Base-by-base conservation (phyloP, 208 protist genomes). In the Trypanosoma boissoni region DNA sequence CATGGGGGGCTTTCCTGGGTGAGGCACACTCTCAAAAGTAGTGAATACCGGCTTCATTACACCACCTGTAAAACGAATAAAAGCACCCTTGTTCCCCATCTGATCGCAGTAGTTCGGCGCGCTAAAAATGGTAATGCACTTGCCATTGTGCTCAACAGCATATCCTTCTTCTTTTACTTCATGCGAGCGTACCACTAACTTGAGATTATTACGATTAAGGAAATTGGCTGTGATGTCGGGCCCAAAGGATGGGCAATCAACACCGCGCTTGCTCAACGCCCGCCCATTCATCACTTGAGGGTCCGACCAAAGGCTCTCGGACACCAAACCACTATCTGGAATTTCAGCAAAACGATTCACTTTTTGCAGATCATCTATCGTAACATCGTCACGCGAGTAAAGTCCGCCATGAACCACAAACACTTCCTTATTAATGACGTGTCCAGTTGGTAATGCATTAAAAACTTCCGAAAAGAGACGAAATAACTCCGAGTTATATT, bases 41-140 rank as follows among this genome's bases (percentile, higher is more conserved):
- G 82, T 91, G 62, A 82, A 91, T 58, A 80, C 76, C 0, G 89
- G 89, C 55, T 83, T 58, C 82, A 93, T 84, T 20, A 70, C 66
- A 20, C 81, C 81, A 14, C 85, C 86, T 2, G 76, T 94, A 56
- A 96, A 87, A 52, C 83, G 86, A 31, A 97, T 83, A 45, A 91
- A 92, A 26, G 91, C 88, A 8, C 88, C 91, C 62, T 92, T 92
- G 75, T 97, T 97, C 24, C 87, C 88, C 81, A 97, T 92, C 62
- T 97, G 88, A 62, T 98, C 97, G 78, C 98, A 99, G 81, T 99
- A 99, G 67, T 99, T 99, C n/a, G 98, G 98, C 2, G 98, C 98
- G 52, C 95, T 98, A 72, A 99, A 97, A n/a, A 97, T 85, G 0
- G 91, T 97, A 32, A 97, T 94, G 72, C 88, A 95, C 74, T 91